Percentiles rank a stretch among this genome's conserved stretches.
These are phyloP conservation scores for Saxispiralis lemnorum DNA, from an alignment of 495 filamentous ascomycete genomes.

Conservation along the genomic window DNA sequence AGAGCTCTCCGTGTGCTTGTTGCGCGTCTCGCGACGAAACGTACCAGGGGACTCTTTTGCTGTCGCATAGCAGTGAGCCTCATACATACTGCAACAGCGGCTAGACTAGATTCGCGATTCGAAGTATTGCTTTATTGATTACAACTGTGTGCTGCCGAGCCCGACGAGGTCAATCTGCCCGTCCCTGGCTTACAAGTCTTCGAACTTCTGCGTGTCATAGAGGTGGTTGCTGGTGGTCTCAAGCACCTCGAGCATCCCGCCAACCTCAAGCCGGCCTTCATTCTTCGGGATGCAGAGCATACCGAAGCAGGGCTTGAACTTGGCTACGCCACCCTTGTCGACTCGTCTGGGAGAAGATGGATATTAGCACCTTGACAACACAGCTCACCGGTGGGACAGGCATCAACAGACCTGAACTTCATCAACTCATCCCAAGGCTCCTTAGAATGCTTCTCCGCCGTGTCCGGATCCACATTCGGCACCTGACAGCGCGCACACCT, in stretches of 20 bases:
- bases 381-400: no score
- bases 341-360: conserved; percentile 12
- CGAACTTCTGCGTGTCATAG: conserved; percentile 14
- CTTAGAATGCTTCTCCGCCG: conserved; percentile 23
- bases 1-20: no score
- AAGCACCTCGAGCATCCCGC: conserved; percentile 36
- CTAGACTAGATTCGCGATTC: no score
- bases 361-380: no score
- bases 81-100: no score
- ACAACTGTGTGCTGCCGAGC: no score
- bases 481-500: conserved; percentile 26
- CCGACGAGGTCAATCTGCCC: not conserved
- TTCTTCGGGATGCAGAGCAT: conserved; percentile 26
- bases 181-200: conserved; percentile 6
- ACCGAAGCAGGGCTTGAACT: conserved; percentile 28
- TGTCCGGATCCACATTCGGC: conserved; percentile 28
- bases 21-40: no score
- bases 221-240: conserved; percentile 28
- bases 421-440: conserved; percentile 28
- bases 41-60: no score
- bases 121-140: no score
- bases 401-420: conserved; percentile 14
- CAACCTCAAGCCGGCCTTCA: conserved; percentile 35
- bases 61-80: not conserved
- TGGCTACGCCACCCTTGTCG: conserved; percentile 21